Evolutionary conservation across 441 rosid genomes (phyloP).

Genomic region (Gossypium gossypioides): DNA sequence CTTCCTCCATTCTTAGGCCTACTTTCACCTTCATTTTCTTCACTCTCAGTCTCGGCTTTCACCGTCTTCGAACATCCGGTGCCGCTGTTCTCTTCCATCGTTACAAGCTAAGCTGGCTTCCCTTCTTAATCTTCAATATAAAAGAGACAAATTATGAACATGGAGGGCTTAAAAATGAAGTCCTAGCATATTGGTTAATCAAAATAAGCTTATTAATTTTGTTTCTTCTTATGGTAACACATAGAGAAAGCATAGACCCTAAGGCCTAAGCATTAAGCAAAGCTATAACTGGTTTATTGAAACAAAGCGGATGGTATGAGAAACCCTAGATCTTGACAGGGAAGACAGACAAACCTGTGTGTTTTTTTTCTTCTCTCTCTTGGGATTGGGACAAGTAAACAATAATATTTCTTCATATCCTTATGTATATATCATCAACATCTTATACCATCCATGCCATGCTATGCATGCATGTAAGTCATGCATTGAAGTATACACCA

Average conservation of each 20-base stretch:
- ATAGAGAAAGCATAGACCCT: conserved; percentile 6
- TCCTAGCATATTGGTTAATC: neutral
- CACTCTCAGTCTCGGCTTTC: conserved; percentile 18
- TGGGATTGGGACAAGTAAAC: conserved; percentile 23
- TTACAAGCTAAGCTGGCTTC: neutral
- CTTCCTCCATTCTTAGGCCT: conserved; percentile 31
- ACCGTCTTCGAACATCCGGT: conserved; percentile 24
- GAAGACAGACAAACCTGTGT: conserved; percentile 23
- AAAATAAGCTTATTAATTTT: neutral
- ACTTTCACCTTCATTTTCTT: conserved; percentile 38
- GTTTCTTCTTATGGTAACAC: conserved; percentile 1
- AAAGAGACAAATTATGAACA: neutral
- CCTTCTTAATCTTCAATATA: neutral
- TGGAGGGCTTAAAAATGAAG: neutral
- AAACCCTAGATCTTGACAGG: conserved; percentile 75
- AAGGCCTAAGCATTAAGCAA: conserved; percentile 8
- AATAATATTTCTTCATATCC: conserved; percentile 1
- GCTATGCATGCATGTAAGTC: neutral
- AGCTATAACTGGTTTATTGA: conserved; percentile 18
- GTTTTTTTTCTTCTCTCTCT: conserved; percentile 15
- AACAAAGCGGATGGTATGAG: conserved; percentile 4
- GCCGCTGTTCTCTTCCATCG: conserved; percentile 21
- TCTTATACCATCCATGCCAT: neutral
- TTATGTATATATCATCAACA: neutral
- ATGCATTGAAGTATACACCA: neutral